These are phyloP conservation scores for Trypanosoma cruzi DNA, from an alignment of 208 protist species.

Conservation along the genomic window DNA sequence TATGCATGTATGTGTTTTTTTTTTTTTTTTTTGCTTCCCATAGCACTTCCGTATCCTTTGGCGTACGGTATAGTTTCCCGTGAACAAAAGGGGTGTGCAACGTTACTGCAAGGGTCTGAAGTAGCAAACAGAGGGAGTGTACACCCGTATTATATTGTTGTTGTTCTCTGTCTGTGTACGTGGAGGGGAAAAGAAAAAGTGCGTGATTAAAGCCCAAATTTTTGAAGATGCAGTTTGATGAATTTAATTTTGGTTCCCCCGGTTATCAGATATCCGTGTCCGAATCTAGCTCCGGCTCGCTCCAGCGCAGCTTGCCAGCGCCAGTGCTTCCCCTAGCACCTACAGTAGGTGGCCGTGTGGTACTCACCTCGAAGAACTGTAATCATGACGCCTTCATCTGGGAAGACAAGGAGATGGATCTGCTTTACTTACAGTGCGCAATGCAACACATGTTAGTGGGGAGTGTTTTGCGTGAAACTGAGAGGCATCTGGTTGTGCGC, in stretches of 20 bases:
- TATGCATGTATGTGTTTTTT: neutral
- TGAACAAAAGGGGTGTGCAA: neutral
- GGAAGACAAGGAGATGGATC: conserved; percentile 22
- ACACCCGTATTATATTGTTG: neutral
- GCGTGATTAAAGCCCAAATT: neutral
- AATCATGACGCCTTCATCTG: conserved; percentile 19
- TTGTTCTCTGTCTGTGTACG: neutral
- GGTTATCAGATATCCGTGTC: neutral
- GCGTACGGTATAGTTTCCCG: neutral
- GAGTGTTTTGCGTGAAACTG: conserved; percentile 19
- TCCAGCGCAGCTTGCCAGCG: neutral
- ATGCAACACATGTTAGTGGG: conserved; percentile 18
- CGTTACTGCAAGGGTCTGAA: neutral
- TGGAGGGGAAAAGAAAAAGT: neutral
- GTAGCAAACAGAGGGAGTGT: neutral
- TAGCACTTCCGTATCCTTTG: neutral
- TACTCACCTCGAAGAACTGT: conserved; percentile 11
- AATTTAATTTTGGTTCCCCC: neutral
- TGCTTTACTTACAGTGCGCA: conserved; percentile 8
- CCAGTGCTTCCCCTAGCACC: conserved; percentile 8
- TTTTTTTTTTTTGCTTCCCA: neutral
- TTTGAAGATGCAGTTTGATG: conserved; percentile 5
- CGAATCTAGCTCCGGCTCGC: neutral
- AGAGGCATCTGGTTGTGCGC: conserved; percentile 14
- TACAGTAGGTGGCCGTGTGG: conserved; percentile 18